Evolutionary conservation across 306 rosid genomes (phyloP).

Genomic region (Oemleria cerasiformis): DNA sequence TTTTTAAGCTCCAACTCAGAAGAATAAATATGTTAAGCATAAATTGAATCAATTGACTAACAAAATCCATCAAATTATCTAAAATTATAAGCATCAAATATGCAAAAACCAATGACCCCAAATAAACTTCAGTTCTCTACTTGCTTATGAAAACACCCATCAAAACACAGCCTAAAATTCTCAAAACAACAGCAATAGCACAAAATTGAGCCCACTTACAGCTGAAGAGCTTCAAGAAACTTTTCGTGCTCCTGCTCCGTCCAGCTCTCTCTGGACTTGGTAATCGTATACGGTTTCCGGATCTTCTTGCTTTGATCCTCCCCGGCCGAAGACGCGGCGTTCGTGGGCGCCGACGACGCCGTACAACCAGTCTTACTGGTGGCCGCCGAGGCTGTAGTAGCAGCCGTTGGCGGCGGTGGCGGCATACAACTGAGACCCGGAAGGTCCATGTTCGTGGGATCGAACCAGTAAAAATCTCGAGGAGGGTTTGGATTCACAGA

Average conservation of each 20-base stretch:
- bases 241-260: conserved; percentile 95
- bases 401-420: conserved; percentile 29
- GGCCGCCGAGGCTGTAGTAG: conserved; percentile 12
- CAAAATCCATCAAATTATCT: neutral
- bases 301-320: conserved; percentile 72
- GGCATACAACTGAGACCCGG: conserved; percentile 46
- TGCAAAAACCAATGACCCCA: neutral
- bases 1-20: neutral
- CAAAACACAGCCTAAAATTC: neutral
- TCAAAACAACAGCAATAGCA: neutral
- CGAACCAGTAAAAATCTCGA: conserved; percentile 60
- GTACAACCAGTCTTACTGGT: conserved; percentile 7
- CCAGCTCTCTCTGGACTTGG: conserved; percentile 95
- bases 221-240: conserved; percentile 96
- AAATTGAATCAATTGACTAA: neutral
- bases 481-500: conserved; percentile 61
- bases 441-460: conserved; percentile 51
- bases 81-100: neutral
- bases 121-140: neutral
- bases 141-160: neutral
- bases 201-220: conserved; percentile 43
- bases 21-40: neutral
- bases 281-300: conserved; percentile 86
- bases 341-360: neutral
- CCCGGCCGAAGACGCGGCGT: conserved; percentile 17